Evolutionary conservation across 768 basidiomycete genomes (phyloP), one percentile per base, ranked within the genome.

Genomic region (Boletus insuetus): DNA sequence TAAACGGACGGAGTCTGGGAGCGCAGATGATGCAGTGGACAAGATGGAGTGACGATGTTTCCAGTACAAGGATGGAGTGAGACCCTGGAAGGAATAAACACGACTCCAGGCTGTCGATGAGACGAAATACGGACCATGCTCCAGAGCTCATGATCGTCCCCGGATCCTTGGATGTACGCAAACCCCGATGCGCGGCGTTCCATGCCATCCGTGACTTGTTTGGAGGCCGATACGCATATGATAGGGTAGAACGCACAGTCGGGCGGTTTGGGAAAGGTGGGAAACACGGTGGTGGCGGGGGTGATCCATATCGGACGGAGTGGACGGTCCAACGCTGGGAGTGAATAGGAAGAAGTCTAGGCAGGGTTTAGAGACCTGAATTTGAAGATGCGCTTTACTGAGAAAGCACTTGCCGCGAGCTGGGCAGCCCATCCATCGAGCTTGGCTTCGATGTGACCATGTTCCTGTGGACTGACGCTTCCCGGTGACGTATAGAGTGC

Each of bases 71-170:
- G 66, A 59, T 0, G 94, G 88, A 1, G 85, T 91, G 51, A 96
- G 73, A 5, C 92, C 92, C 88, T 92, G 60, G 40, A 37, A 24
- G 12, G 34, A 20, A 35, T 35, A 11, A 20, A 2, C 31, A 22
- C 9, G 26, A 26, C 17, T 9, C 29, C 22, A 11, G 10, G 41
- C 10, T 5, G 13, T 34, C 4, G 14, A 6, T 31, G 46, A 49
- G 43, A 37, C 44, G 13, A 31, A 20, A 31, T 16, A 67, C 76
- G 31, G 52, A 89, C 90, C 82, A 82, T 82, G 29, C 86, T 81
- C 94, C 93, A 95, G 6, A 89, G 75, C 69, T 97, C 94, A 64
- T 95, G 92, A 63, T 98, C 96, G 64, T 98, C 96, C 0, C 94
- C 96, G 0, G 90, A 91, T 1, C 96, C 96, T 69, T 96, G 94